These are phyloP conservation scores for Yamadazyma paraphyllophila DNA, from an alignment of 805 yeast genomes.

Conservation along the genomic window DNA sequence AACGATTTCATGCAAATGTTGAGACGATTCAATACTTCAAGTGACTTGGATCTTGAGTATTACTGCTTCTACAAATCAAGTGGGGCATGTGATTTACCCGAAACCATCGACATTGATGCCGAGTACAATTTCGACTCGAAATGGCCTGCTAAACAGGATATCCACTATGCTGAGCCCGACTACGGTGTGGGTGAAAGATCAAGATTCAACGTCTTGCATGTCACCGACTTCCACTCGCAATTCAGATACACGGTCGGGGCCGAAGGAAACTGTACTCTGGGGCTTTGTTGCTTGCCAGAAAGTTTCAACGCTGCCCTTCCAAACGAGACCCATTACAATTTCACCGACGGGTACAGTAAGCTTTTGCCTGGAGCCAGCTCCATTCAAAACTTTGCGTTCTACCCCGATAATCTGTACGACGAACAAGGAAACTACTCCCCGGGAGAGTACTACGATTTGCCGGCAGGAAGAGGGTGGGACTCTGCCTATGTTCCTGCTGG, in stretches of 20 bases:
- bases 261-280: slow-evolving; percentile 55
- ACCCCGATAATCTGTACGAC: slow-evolving; percentile 28
- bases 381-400: slow-evolving; percentile 13
- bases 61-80: slow-evolving; percentile 52
- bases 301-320: slow-evolving; percentile 35
- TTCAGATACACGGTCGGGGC: slow-evolving; percentile 52
- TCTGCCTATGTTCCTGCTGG: slow-evolving; percentile 47
- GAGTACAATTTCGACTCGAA: slow-evolving; percentile 23
- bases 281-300: slow-evolving; percentile 62
- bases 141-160: slow-evolving; percentile 36
- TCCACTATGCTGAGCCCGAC: slow-evolving; percentile 24
- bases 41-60: slow-evolving; percentile 40
- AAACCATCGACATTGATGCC: slow-evolving; percentile 46
- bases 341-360: slow-evolving; percentile 26
- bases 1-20: slow-evolving; percentile 40
- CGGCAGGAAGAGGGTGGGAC: slow-evolving; percentile 19
- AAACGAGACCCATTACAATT: slow-evolving; percentile 22
- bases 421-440: slow-evolving; percentile 22
- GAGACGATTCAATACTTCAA: slow-evolving; percentile 33
- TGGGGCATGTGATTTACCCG: slow-evolving; percentile 49
- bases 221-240: slow-evolving; percentile 66
- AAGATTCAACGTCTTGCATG: slow-evolving; percentile 59
- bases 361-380: neutral
- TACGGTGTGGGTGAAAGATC: slow-evolving; percentile 22
- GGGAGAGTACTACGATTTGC: slow-evolving; percentile 36